Percentiles rank a stretch among this genome's conserved stretches.
Evolutionary conservation across 1,284 basidiomycete genomes (phyloP).

Genomic region (Phellinidium pouzarii): DNA sequence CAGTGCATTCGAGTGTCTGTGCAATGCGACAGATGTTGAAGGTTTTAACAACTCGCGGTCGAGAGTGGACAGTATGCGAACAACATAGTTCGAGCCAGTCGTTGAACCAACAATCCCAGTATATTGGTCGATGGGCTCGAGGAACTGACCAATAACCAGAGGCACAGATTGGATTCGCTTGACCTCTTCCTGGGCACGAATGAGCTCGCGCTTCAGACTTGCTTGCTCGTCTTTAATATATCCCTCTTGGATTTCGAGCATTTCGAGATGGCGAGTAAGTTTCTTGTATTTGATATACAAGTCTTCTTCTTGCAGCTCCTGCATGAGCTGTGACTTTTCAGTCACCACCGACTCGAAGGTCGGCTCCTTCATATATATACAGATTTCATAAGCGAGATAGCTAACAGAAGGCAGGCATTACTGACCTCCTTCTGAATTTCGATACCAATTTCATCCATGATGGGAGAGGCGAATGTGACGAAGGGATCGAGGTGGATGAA

Average conservation of each 20-base stretch:
- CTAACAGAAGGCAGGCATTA: conserved; percentile 13
- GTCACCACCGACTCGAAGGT: conserved; percentile 82
- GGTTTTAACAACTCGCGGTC: conserved; percentile 98
- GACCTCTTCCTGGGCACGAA: conserved; percentile 98
- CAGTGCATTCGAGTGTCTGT: conserved; percentile 96
- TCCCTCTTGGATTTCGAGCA: conserved; percentile 92
- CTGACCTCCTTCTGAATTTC: conserved; percentile 79
- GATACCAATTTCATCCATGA: conserved; percentile 78
- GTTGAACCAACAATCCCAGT: conserved; percentile 98
- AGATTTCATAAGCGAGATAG: conserved; percentile 10
- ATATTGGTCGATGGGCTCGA: conserved; percentile 97
- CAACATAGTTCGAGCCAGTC: conserved; percentile 97
- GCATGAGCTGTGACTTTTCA: conserved; percentile 82
- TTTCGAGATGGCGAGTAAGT: conserved; percentile 86
- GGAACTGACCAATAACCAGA: conserved; percentile 99
- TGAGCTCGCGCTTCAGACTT: conserved; percentile 95
- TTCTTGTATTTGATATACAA: conserved; percentile 95
- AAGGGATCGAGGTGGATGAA: conserved; percentile 19
- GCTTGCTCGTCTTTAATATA: conserved; percentile 99
- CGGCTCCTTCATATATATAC: conserved; percentile 58
- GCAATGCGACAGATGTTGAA: conserved; percentile 93
- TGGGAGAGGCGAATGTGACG: conserved; percentile 18
- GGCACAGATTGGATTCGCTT: conserved; percentile 99
- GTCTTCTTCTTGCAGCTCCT: conserved; percentile 87
- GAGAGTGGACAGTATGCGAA: conserved; percentile 94